These are phyloP conservation scores for Solanum sparsipilum DNA, from an alignment of 257 asterid species.

Conservation along the genomic window DNA sequence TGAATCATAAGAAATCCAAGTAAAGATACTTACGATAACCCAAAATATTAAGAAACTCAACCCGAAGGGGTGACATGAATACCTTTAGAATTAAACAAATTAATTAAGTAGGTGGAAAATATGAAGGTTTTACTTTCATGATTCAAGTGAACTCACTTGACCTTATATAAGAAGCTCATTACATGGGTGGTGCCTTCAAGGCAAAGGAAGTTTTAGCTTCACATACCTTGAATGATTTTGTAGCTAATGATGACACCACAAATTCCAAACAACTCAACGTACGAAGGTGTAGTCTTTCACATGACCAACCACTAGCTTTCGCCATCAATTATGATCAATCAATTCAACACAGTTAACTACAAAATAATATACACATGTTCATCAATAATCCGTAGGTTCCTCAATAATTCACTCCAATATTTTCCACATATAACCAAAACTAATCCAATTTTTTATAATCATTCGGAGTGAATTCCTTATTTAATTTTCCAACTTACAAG, in stretches of 20 bases:
- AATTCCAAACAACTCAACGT: too few relatives aligned
- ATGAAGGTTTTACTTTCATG: background rate
- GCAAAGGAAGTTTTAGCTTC: too few relatives aligned
- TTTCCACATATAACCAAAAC: background rate
- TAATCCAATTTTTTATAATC: too few relatives aligned
- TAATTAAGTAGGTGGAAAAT: background rate
- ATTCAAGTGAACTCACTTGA: too few relatives aligned
- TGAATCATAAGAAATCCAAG: background rate
- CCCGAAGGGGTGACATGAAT: background rate
- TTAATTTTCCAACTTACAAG: too few relatives aligned
- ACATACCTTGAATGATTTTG: too few relatives aligned
- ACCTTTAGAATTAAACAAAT: background rate
- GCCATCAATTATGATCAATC: too few relatives aligned
- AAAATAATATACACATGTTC: background rate
- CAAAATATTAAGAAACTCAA: background rate
- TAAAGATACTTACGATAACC: background rate
- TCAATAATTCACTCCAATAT: background rate
- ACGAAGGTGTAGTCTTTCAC: too few relatives aligned
- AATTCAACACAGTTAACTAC: background rate
- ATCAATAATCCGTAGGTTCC: background rate
- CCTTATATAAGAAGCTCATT: too few relatives aligned
- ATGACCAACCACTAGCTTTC: too few relatives aligned
- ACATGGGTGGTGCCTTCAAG: too few relatives aligned
- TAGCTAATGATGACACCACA: too few relatives aligned
- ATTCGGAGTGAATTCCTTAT: background rate